A percentile compares a stretch with the other conserved stretches of the same genome.
Evolutionary conservation across 805 yeast genomes (phyloP).

Genomic region (Nakazawaea wickerhamii): DNA sequence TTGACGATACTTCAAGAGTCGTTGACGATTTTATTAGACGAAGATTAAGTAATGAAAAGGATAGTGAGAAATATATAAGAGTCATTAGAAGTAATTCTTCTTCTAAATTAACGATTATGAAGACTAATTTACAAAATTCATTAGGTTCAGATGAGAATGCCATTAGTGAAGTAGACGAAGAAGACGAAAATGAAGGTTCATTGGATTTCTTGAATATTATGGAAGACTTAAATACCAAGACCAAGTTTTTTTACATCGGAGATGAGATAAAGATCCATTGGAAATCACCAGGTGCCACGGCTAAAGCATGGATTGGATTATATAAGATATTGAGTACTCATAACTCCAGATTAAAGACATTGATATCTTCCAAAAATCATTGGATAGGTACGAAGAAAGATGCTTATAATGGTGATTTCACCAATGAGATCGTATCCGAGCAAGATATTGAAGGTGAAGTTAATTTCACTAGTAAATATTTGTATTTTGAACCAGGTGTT

Average conservation of each 20-base stretch:
- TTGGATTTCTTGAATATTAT: slow-evolving; percentile 19
- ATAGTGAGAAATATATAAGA: slow-evolving; percentile 8
- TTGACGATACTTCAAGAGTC: slow-evolving; percentile 33
- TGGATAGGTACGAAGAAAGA: slow-evolving; percentile 47
- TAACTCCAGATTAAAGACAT: slow-evolving; percentile 47
- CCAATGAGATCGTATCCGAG: slow-evolving; percentile 7
- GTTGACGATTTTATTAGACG: slow-evolving; percentile 39
- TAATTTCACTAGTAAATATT: slow-evolving; percentile 40
- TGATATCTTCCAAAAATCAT: slow-evolving; percentile 57
- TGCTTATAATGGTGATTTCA: slow-evolving; percentile 25
- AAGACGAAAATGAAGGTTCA: slow-evolving; percentile 20
- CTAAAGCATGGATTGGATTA: slow-evolving; percentile 72
- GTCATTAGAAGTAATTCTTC: slow-evolving; percentile 16
- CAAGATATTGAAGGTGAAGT: slow-evolving; percentile 36
- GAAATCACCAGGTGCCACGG: slow-evolving; percentile 40
- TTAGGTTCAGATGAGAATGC: slow-evolving; percentile 21
- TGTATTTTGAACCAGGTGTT: slow-evolving; percentile 63
- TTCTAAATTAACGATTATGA: slow-evolving; percentile 12
- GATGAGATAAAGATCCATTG: slow-evolving; percentile 49
- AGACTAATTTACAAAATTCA: background rate
- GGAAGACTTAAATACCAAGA: slow-evolving; percentile 10
- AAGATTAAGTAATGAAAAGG: slow-evolving; percentile 10
- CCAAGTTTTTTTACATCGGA: slow-evolving; percentile 38
- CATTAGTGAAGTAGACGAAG: slow-evolving; percentile 24
- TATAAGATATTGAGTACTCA: slow-evolving; percentile 60